These are phyloP conservation scores for Phoma sp. DNA, from an alignment of 2,329 filamentous ascomycete species.

Conservation along the genomic window DNA sequence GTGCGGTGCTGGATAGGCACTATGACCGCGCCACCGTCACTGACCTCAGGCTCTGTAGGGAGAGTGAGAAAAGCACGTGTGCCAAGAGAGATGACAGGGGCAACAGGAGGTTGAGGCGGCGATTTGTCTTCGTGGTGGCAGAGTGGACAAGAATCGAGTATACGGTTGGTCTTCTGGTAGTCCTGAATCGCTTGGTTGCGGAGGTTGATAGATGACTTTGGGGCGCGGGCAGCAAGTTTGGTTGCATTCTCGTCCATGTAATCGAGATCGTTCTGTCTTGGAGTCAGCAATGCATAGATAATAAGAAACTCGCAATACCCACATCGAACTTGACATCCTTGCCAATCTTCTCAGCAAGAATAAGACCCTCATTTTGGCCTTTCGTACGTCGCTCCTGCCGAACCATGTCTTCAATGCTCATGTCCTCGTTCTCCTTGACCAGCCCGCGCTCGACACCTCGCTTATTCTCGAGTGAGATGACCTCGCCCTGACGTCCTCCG, in stretches of 20 bases:
- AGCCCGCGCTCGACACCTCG: conserved; percentile 83
- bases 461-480: conserved; percentile 78
- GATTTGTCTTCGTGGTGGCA: conserved; percentile 89
- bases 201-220: conserved; percentile 86
- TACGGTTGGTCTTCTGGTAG: conserved; percentile 86
- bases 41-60: conserved; percentile 86
- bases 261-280: conserved; percentile 75
- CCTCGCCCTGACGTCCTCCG: conserved; percentile 74
- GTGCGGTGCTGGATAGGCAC: conserved; percentile 84
- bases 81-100: conserved; percentile 83
- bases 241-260: conserved; percentile 97
- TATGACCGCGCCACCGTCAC: conserved; percentile 82
- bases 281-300: conserved; percentile 17
- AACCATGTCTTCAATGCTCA: conserved; percentile 97
- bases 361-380: conserved; percentile 77
- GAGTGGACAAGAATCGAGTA: conserved; percentile 85
- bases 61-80: conserved; percentile 89
- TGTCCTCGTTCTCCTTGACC: conserved; percentile 91
- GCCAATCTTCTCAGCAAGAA: conserved; percentile 89
- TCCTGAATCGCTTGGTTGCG: conserved; percentile 87
- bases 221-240: conserved; percentile 84
- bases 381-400: conserved; percentile 88
- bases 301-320: conserved; percentile 29
- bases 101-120: conserved; percentile 70
- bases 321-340: conserved; percentile 88